Base-by-base conservation (phyloP, 495 filamentous ascomycete genomes). In the Astrothelium macrocarpum region DNA sequence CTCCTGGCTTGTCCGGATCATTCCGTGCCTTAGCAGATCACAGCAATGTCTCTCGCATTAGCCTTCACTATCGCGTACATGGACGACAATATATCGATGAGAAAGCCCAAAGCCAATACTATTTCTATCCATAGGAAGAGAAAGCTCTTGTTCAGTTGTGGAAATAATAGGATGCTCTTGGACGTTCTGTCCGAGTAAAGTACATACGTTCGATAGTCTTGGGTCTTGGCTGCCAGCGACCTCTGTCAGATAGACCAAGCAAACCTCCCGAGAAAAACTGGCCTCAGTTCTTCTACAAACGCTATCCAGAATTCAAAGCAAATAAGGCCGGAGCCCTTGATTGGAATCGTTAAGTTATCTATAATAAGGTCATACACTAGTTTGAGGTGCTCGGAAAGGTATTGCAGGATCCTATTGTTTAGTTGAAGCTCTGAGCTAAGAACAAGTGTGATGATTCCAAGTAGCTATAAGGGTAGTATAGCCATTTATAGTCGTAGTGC, bases 311-410 rank as follows among this genome's bases (percentile, higher is more conserved):
- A 43, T 68, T 73, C 56, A 68, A 68, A 60, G 43, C 62, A 59
- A 65, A 58, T 53, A 59, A 65, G 63, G 63, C 66, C 18, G 70
- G 53, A 60, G 67, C 71, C 49, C 60, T 71, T 26, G 63, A 61
- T 53, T 72, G 59, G 71, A 63, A 71, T 28, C 62, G 63, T 32
- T 58, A 71, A 59, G 66, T 75, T 36, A 78, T 73, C 32, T 72
- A 75, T 69, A 63, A 71, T 10, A 78, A 77, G 71, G 64, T 77
- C 12, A 68, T 60, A 60, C 65, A 72, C 62, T 78, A 67, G 73
- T 76, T 76, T 69, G 66, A 72, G 49, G 62, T 63, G 32, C 34
- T 64, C 32, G 36, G 62, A 43, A 60, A 23, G 32, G 62, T 32
- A 31, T 32, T 66, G 23, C 31, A 64, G 31, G 43, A 66, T 59